Percentiles rank a stretch among this genome's conserved stretches.
These are phyloP conservation scores for Capsella bursapastoris DNA, from an alignment of 345 rosid genomes.

Conservation along the genomic window DNA sequence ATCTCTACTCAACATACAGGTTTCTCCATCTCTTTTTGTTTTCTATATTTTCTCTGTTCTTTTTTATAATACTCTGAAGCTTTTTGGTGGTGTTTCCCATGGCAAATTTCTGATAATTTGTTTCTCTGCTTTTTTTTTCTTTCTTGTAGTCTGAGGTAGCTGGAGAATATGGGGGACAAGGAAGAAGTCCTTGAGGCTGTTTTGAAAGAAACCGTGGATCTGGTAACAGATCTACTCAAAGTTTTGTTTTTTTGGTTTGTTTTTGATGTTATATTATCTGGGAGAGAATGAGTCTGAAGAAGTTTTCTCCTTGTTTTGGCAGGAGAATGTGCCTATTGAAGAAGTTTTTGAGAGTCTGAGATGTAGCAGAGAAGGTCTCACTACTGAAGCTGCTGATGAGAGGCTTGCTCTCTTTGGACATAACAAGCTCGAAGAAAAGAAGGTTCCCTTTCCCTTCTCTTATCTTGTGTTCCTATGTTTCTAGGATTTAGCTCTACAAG, in stretches of 20 bases:
- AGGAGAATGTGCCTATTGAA: slow-evolving; percentile 98
- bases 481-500: slow-evolving; percentile 10
- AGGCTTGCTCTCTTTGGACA: slow-evolving; percentile 92
- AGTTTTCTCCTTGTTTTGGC: slow-evolving; percentile 26
- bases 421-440: slow-evolving; percentile 97
- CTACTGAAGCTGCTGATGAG: slow-evolving; percentile 79
- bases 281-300: slow-evolving; percentile 10
- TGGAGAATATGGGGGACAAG: slow-evolving; percentile 64
- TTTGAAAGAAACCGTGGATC: slow-evolving; percentile 95
- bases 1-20: slow-evolving; percentile 10
- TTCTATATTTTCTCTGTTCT: background rate
- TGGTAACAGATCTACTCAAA: slow-evolving; percentile 85
- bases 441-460: slow-evolving; percentile 42
- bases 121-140: background rate
- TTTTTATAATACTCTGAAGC: background rate
- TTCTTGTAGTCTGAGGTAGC: background rate
- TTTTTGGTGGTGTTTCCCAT: slow-evolving; percentile 19
- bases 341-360: slow-evolving; percentile 96
- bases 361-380: slow-evolving; percentile 92
- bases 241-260: slow-evolving; percentile 14
- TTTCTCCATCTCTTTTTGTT: background rate
- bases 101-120: slow-evolving; percentile 2
- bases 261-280: slow-evolving; percentile 21
- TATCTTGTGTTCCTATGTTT: background rate
- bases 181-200: slow-evolving; percentile 90